Evolutionary conservation across 805 yeast genomes (phyloP), one percentile per base, ranked within the genome.

Genomic region (Saccharomycopsis fermentans): DNA sequence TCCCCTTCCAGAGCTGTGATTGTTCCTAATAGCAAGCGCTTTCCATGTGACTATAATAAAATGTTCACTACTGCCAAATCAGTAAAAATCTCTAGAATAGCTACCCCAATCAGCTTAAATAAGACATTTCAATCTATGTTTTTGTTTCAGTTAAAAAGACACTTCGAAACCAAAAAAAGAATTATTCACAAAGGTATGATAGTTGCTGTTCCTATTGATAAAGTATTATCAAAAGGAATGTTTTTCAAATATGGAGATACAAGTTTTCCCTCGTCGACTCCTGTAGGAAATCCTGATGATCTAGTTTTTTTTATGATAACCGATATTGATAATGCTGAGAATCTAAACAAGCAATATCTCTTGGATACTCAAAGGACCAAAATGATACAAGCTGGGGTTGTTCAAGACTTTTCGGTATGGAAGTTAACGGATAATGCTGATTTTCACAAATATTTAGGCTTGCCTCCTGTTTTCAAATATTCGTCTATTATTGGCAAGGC

Each of bases 291-390:
- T 24, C 82, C 87, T 0, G 89, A 90, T 67, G 74, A 81, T 0
- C 78, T 91, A 19, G 96, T 90, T 0, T 92, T 97, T 97, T 92
- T 90, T 70, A 81, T 80, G 63, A 79, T 92, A 1, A 75, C 80
- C 1, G 84, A 79, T 6, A 73, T 83, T 3, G 4, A 67, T 61
- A 21, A 54, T 12, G 32, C 27, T 26, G 36, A 48, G 3, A 43
- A 53, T 17, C 6, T 16, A 11, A 14, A 43, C 12, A 56, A 54
- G 4, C 85, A 81, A 64, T 86, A 72, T 64, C 67, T 83, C 0
- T 78, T 91, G 37, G 90, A 87, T 68, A 83, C 96, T 0, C 62
- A 74, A 0, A 79, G 78, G 60, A 87, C 96, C 0, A 77, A 84
- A 51, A 76, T 92, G 76, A 77, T 81, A 37, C 94, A 83, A 65